These are phyloP conservation scores for Dendrobium chrysotoxum DNA, from an alignment of 106 monocot genomes.

Conservation along the genomic window DNA sequence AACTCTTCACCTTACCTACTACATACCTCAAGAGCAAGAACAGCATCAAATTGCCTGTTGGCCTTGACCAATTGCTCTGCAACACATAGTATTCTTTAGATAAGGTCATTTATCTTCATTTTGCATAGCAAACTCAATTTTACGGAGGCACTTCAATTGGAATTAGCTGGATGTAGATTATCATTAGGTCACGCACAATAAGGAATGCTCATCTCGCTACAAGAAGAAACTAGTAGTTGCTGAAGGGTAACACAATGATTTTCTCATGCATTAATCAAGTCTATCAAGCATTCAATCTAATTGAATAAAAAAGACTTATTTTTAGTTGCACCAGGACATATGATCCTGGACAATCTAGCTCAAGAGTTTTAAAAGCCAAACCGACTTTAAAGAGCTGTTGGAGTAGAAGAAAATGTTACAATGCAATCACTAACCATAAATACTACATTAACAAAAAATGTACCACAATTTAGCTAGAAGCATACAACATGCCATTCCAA, in stretches of 20 bases:
- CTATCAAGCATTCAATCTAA: neutral
- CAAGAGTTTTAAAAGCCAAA: neutral
- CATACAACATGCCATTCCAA: neutral
- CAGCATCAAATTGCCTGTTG: conserved; percentile 85
- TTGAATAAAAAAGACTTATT: neutral
- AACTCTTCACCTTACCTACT: conserved; percentile 10
- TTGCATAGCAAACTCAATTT: neutral
- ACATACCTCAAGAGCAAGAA: conserved; percentile 88
- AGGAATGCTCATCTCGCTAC: neutral
- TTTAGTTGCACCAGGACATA: neutral
- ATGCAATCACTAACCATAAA: too few relatives aligned
- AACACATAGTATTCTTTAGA: conserved; percentile 4
- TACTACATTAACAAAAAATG: neutral
- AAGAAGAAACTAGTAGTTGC: neutral
- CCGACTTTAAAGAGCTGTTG: neutral
- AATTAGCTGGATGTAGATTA: neutral
- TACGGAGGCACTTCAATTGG: neutral
- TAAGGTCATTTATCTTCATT: neutral
- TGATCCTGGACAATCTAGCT: neutral
- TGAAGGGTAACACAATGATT: neutral
- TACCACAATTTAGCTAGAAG: neutral
- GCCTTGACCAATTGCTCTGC: conserved; percentile 80
- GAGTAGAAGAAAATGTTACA: neutral
- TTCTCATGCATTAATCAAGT: neutral
- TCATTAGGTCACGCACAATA: neutral